These are phyloP conservation scores for Ascochyta clinopodiicola DNA, from an alignment of 2,329 filamentous ascomycete genomes.

Conservation along the genomic window DNA sequence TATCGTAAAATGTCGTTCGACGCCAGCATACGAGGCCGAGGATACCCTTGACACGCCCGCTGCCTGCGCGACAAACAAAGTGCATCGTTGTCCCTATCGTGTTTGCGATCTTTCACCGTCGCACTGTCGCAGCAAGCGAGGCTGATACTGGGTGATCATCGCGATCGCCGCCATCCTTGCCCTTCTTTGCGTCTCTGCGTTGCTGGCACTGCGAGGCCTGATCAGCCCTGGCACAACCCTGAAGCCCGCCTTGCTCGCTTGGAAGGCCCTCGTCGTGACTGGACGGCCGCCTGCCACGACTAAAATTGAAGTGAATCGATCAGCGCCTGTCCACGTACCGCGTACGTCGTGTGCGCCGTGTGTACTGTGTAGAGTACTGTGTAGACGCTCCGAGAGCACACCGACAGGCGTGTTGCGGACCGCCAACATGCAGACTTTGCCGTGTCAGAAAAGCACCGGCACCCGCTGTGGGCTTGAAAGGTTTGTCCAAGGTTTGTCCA, in stretches of 20 bases:
- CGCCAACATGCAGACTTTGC: constrained; percentile 5
- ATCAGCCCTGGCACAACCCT: constrained; percentile 43
- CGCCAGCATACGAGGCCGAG: constrained; percentile 7
- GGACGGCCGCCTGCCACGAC: constrained; percentile 19
- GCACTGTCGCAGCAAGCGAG: constrained; percentile 35
- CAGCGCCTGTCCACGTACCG: constrained; percentile 27
- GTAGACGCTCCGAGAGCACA: not conserved
- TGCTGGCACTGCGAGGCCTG: constrained; percentile 36
- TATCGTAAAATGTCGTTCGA: constrained; percentile 17
- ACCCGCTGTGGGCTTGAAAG: not conserved
- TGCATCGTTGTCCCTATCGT: constrained; percentile 2
- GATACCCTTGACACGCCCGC: constrained; percentile 3
- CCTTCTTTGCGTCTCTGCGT: constrained; percentile 35
- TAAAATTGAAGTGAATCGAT: constrained; percentile 27
- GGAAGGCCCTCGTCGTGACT: constrained; percentile 29
- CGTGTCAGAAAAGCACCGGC: constrained; percentile 1
- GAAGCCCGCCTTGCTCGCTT: constrained; percentile 5
- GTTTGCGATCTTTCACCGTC: constrained; percentile 8
- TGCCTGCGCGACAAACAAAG: not conserved
- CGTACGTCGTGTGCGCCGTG: not conserved
- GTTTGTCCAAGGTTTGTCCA: not conserved
- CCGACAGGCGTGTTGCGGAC: not conserved
- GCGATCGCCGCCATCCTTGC: constrained; percentile 43
- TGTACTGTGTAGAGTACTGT: not conserved
- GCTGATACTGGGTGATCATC: constrained; percentile 26